These are phyloP conservation scores for Nigrospora sphaerica DNA, from an alignment of 2,329 filamentous ascomycete species.

Conservation along the genomic window DNA sequence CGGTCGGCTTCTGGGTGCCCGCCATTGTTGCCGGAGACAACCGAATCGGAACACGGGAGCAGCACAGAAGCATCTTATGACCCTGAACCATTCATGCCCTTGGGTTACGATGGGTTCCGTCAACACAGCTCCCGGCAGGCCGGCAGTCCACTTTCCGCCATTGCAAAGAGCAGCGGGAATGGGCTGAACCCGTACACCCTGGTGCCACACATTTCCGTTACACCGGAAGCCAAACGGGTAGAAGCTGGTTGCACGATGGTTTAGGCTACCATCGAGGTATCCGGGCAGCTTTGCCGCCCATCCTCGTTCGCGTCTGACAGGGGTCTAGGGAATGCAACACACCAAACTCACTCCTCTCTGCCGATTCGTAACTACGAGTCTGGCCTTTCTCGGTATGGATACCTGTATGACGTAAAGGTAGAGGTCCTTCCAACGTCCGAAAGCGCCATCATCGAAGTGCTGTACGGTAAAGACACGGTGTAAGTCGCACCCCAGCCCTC, in stretches of 20 bases:
- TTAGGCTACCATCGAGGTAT: constrained; percentile 45
- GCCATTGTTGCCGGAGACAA: not conserved
- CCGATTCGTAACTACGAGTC: constrained; percentile 12
- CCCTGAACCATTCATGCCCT: constrained; percentile 5
- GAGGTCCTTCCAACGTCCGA: constrained; percentile 34
- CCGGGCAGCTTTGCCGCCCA: constrained; percentile 27
- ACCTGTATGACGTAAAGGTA: constrained; percentile 40
- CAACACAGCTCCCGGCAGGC: constrained; percentile 1
- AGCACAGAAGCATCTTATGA: constrained; percentile 10
- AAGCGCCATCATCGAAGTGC: constrained; percentile 35
- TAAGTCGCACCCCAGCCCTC: not conserved
- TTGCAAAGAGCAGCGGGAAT: constrained; percentile 15
- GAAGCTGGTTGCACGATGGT: constrained; percentile 25
- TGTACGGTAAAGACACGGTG: constrained; percentile 23
- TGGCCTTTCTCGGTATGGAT: constrained; percentile 30
- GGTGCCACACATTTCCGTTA: constrained; percentile 35
- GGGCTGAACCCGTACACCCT: constrained; percentile 24
- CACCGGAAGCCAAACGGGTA: constrained; percentile 30
- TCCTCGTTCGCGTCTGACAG: constrained; percentile 2
- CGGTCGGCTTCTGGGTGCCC: constrained; percentile 12
- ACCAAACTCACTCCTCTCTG: constrained; percentile 7
- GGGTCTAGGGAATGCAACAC: not conserved
- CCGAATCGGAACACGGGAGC: not conserved
- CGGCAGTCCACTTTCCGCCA: constrained; percentile 16
- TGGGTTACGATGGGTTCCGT: constrained; percentile 6